A percentile compares a stretch with the other conserved stretches of the same genome.
These are phyloP conservation scores for Penicillium sp. DNA, from an alignment of 2,329 filamentous ascomycete genomes.

Conservation along the genomic window DNA sequence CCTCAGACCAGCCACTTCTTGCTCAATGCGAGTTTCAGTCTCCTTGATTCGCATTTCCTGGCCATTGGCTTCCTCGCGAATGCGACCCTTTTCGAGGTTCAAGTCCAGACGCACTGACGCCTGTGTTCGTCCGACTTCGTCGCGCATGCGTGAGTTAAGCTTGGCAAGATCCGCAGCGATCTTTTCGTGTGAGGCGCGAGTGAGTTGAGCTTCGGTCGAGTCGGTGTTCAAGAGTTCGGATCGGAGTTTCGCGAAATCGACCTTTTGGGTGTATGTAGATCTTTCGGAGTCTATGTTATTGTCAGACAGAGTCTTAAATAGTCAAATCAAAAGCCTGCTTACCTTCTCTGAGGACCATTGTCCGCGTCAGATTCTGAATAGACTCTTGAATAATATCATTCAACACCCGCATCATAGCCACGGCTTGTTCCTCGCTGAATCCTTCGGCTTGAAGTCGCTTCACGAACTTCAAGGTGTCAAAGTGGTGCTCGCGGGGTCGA, in stretches of 20 bases:
- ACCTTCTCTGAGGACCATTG: slow-evolving; percentile 96
- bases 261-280: slow-evolving; percentile 71
- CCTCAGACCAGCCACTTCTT: slow-evolving; percentile 83
- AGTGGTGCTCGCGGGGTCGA: slow-evolving; percentile 76
- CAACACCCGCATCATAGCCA: slow-evolving; percentile 97
- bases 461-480: slow-evolving; percentile 96
- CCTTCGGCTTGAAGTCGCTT: slow-evolving; percentile 83
- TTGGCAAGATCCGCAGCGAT: slow-evolving; percentile 93
- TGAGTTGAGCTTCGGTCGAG: slow-evolving; percentile 82
- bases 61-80: slow-evolving; percentile 89
- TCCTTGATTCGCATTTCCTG: slow-evolving; percentile 99
- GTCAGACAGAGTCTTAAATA: not conserved
- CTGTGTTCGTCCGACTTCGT: slow-evolving; percentile 92
- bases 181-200: slow-evolving; percentile 82
- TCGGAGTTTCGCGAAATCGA: slow-evolving; percentile 95
- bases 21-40: slow-evolving; percentile 96
- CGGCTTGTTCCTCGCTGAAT: slow-evolving; percentile 90
- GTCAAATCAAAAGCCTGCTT: not conserved
- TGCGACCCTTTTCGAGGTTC: slow-evolving; percentile 93
- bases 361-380: slow-evolving; percentile 94
- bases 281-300: slow-evolving; percentile 42
- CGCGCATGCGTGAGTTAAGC: slow-evolving; percentile 77
- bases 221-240: slow-evolving; percentile 90
- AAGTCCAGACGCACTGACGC: slow-evolving; percentile 87
- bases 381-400: slow-evolving; percentile 97